These are phyloP conservation scores for Cladorrhinum sp. DNA, from an alignment of 2,329 filamentous ascomycete species.

Conservation along the genomic window DNA sequence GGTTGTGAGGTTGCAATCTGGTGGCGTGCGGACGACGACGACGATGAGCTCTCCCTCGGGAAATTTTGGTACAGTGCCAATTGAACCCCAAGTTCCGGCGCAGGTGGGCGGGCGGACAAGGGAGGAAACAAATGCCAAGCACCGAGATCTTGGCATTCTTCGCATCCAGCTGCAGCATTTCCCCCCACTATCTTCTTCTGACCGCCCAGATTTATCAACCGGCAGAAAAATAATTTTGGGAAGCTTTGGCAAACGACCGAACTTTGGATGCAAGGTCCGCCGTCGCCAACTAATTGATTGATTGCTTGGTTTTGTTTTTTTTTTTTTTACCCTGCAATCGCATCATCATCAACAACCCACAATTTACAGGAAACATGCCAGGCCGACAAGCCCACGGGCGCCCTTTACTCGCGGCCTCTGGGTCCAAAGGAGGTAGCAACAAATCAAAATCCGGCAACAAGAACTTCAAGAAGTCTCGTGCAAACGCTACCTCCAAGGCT, in stretches of 20 bases:
- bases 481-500: constrained; percentile 48
- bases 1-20: not conserved
- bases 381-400: constrained; percentile 59
- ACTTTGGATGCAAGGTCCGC: not conserved
- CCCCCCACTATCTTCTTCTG: constrained; percentile 3
- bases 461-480: constrained; percentile 44
- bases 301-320: not conserved
- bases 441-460: constrained; percentile 29
- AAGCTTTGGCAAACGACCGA: not conserved
- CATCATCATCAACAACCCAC: not conserved
- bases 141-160: not conserved
- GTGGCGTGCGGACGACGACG: not conserved
- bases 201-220: constrained; percentile 26
- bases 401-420: constrained; percentile 40
- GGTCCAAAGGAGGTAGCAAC: constrained; percentile 10
- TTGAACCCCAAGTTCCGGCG: too few species aligned
- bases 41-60: not conserved
- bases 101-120: too few species aligned
- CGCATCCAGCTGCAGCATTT: too few species aligned
- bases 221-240: constrained; percentile 25
- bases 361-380: constrained; percentile 43
- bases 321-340: not conserved
- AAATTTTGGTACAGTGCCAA: not conserved
- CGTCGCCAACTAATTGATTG: not conserved
- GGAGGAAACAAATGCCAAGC: not conserved